These are phyloP conservation scores for Neonectria hederae DNA, from an alignment of 2,329 filamentous ascomycete genomes.

Conservation along the genomic window DNA sequence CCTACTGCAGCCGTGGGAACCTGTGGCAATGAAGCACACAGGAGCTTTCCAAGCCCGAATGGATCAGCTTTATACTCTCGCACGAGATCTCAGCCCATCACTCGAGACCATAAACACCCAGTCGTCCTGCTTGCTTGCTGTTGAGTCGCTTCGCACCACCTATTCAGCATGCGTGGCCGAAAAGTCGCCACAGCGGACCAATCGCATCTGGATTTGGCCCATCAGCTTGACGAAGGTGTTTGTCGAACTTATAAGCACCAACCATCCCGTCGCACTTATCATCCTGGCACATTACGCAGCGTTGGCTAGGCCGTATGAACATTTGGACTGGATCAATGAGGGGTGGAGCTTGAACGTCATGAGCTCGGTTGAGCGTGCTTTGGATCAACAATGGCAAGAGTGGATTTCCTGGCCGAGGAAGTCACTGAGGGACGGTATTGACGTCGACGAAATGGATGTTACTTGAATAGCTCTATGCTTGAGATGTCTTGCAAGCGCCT, in stretches of 20 bases:
- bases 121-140: constrained; percentile 24
- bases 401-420: constrained; percentile 28
- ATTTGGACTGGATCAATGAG: constrained; percentile 24
- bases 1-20: constrained; percentile 6
- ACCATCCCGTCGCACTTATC: constrained; percentile 26
- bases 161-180: constrained; percentile 5
- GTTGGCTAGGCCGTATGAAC: constrained; percentile 25
- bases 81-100: constrained; percentile 19
- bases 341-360: constrained; percentile 25
- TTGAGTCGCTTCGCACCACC: constrained; percentile 24
- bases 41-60: constrained; percentile 27
- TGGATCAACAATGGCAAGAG: constrained; percentile 23
- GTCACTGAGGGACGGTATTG: constrained; percentile 16
- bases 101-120: constrained; percentile 27
- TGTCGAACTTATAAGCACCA: constrained; percentile 24
- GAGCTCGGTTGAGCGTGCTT: constrained; percentile 3
- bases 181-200: background rate
- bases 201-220: constrained; percentile 30
- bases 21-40: background rate
- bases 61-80: constrained; percentile 20
- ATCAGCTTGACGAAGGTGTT: constrained; percentile 27
- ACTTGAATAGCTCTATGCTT: too few species aligned
- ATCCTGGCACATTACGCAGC: constrained; percentile 28
- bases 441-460: constrained; percentile 27
- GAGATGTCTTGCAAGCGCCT: background rate